Evolutionary conservation across 78 protist genomes (phyloP).

Genomic region (Dictyostelium firmibasis): DNA sequence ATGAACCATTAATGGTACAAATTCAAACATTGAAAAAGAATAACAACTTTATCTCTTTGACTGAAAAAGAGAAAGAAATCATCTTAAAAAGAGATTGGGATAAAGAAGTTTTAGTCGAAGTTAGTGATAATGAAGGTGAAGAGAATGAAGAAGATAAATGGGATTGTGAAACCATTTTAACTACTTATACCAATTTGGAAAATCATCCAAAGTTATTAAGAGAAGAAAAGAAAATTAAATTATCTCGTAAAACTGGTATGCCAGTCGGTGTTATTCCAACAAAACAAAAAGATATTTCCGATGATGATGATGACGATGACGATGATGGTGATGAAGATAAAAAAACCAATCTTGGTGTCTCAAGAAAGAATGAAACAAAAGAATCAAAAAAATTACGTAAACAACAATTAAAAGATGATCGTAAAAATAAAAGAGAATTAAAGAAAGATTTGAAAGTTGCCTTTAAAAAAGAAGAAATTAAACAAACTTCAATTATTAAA

Average conservation of each 20-base stretch:
- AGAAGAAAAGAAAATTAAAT: constrained; percentile 58
- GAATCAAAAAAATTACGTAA: constrained; percentile 56
- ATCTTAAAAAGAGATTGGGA: constrained; percentile 48
- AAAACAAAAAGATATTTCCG: neutral
- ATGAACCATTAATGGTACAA: constrained; percentile 26
- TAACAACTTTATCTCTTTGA: constrained; percentile 11
- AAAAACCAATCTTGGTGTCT: constrained; percentile 4
- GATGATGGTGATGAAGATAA: constrained; percentile 23
- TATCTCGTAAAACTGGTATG: constrained; percentile 52
- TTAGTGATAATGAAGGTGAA: constrained; percentile 29
- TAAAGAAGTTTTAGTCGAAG: constrained; percentile 3
- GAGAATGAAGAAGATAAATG: constrained; percentile 68
- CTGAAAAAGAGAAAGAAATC: constrained; percentile 22
- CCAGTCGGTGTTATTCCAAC: neutral
- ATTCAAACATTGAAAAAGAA: constrained; percentile 12
- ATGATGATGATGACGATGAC: neutral
- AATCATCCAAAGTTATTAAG: constrained; percentile 82
- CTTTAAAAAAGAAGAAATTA: constrained; percentile 56
- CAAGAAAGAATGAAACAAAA: constrained; percentile 41
- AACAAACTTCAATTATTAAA: constrained; percentile 34
- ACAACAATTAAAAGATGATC: constrained; percentile 29
- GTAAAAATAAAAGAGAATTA: neutral
- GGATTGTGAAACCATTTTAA: constrained; percentile 83
- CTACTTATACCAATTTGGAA: constrained; percentile 81
- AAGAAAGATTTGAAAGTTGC: constrained; percentile 67